Conservation (phyloP, 768 basidiomycete genomes). For the Tylopilus vinaceipallidus region DNA sequence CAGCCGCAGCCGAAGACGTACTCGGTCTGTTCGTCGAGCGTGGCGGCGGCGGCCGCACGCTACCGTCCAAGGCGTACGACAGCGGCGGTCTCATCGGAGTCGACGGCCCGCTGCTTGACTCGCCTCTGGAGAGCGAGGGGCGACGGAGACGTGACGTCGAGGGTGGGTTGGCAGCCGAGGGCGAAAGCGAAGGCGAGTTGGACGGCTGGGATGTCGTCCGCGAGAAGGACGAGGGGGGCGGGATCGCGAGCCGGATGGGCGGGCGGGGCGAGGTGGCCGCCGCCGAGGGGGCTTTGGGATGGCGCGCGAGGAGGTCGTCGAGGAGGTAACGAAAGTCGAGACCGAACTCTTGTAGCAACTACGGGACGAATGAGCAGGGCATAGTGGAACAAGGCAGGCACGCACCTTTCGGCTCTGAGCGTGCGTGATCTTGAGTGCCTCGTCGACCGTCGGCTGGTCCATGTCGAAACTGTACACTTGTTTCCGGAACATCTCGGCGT, state of each 20-base stretch:
- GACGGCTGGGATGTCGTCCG: slow-evolving; percentile 13
- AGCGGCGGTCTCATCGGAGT: slow-evolving; percentile 22
- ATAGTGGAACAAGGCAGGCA: slow-evolving; percentile 9
- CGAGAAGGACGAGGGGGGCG: slow-evolving; percentile 16
- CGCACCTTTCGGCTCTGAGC: slow-evolving; percentile 88
- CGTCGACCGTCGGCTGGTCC: slow-evolving; percentile 66
- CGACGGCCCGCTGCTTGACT: slow-evolving; percentile 29
- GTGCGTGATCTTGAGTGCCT: slow-evolving; percentile 74
- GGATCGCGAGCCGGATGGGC: slow-evolving; percentile 27
- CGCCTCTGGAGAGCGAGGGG: slow-evolving; percentile 20
- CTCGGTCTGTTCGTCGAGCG: slow-evolving; percentile 67
- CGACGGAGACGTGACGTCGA: slow-evolving; percentile 28
- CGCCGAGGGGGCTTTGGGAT: slow-evolving; percentile 39
- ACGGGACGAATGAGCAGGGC: no score
- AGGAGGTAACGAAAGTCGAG: slow-evolving; percentile 93
- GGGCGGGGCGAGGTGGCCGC: slow-evolving; percentile 19
- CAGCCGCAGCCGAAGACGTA: slow-evolving; percentile 38
- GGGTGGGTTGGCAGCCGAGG: slow-evolving; percentile 16
- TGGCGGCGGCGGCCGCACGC: slow-evolving; percentile 50
- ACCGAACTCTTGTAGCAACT: slow-evolving; percentile 91
- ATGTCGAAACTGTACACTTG: slow-evolving; percentile 89
- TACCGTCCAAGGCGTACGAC: slow-evolving; percentile 18
- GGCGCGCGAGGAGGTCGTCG: slow-evolving; percentile 61
- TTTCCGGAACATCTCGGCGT: slow-evolving; percentile 80
- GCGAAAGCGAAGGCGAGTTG: slow-evolving; percentile 15